Percentiles rank a stretch among this genome's conserved stretches.
phyloP scores from a whole-genome alignment of 495 filamentous ascomycete species.

The Aspergillus bridgeri region DNA sequence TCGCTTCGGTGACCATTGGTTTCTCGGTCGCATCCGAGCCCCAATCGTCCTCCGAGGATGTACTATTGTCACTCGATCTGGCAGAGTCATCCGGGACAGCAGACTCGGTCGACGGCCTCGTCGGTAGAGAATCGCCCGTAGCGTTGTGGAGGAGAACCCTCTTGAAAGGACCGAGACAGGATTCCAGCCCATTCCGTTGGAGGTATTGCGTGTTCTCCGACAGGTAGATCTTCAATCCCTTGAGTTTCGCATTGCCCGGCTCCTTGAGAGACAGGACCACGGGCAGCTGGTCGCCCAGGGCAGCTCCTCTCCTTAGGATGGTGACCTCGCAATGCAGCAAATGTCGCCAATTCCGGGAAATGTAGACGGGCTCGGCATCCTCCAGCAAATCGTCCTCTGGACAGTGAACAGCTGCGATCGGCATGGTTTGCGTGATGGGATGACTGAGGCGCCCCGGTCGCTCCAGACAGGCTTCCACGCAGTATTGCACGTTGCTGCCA shows the following conservation, averaged over 20 bases:
- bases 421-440: conserved; percentile 12
- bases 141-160: conserved; percentile 10
- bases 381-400: conserved; percentile 13
- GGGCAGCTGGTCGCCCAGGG: conserved; percentile 10
- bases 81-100: conserved; percentile 3
- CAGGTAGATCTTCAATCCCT: conserved; percentile 10
- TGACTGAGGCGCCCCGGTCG: conserved; percentile 9
- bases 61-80: neutral
- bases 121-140: conserved; percentile 2
- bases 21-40: neutral
- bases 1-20: conserved; percentile 1
- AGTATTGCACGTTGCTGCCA: conserved; percentile 10
- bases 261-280: conserved; percentile 9
- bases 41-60: neutral
- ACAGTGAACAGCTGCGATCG: conserved; percentile 9
- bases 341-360: conserved; percentile 11
- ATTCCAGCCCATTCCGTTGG: conserved; percentile 7
- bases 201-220: conserved; percentile 14
- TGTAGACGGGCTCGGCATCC: conserved; percentile 17
- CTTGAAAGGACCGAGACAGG: conserved; percentile 12
- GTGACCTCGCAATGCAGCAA: conserved; percentile 11
- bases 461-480: conserved; percentile 10
- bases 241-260: conserved; percentile 7
- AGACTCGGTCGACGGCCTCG: neutral
- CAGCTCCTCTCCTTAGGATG: conserved; percentile 12